phyloP scores from a whole-genome alignment of 257 asterid species.

The Solanum habrochaites region DNA sequence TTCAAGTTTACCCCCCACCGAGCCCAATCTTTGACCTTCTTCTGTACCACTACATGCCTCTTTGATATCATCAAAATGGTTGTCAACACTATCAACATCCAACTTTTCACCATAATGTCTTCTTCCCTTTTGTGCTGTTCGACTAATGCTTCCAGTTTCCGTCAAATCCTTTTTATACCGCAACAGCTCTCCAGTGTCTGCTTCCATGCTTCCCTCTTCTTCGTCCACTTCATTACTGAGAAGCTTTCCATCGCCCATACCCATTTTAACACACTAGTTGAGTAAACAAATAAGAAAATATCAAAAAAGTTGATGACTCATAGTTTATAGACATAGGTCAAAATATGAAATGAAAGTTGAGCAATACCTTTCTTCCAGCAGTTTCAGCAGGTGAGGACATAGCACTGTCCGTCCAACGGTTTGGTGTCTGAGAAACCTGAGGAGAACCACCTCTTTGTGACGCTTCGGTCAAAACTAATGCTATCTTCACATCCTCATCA shows the following conservation, averaged over 20 bases:
- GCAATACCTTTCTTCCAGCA: constrained; percentile 51
- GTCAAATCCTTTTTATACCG: constrained; percentile 26
- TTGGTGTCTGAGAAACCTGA: constrained; percentile 76
- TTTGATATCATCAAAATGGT: constrained; percentile 50
- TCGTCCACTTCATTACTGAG: constrained; percentile 55
- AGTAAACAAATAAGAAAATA: neutral
- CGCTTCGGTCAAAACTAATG: constrained; percentile 78
- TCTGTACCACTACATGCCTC: constrained; percentile 82
- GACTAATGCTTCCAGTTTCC: constrained; percentile 22
- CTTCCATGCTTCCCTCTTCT: constrained; percentile 75
- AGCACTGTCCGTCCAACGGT: constrained; percentile 59
- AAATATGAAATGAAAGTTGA: neutral
- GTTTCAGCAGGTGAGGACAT: constrained; percentile 59
- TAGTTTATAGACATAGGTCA: neutral
- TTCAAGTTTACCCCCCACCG: constrained; percentile 26
- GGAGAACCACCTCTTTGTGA: constrained; percentile 89
- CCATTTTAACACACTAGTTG: constrained; percentile 20
- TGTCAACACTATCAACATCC: constrained; percentile 32
- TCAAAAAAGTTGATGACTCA: neutral
- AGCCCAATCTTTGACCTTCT: constrained; percentile 45
- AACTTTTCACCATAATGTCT: constrained; percentile 26
- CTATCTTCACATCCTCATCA: constrained; percentile 71
- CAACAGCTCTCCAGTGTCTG: constrained; percentile 51
- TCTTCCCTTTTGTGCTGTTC: constrained; percentile 21
- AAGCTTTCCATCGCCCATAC: constrained; percentile 25